Evolutionary conservation across 2,329 filamentous ascomycete genomes (phyloP), one percentile per base, ranked within the genome.

Genomic region (Ophiostoma himal-ulmi): DNA sequence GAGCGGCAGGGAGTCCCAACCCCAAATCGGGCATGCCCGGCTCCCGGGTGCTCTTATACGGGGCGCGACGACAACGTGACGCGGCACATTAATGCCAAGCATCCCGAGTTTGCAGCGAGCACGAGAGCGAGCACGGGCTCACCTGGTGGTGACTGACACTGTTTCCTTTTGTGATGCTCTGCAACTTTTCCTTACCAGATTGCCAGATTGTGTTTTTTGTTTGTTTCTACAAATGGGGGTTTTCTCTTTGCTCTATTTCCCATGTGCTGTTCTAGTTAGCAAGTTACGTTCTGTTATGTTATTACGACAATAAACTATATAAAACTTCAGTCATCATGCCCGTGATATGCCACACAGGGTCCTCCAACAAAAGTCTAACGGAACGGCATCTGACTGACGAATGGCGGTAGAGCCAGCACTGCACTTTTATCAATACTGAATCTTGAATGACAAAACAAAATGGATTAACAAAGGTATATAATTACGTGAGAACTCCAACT

Each of bases 401-500:
- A 30, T 30, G 17, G 8, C 5, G 44, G 44, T 2, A 7, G 7
- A 39, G 37, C 11, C 10, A 30, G 30, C 44, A n/a, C 44, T 2
- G 20, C 17, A 48, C 26, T 44, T 5, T n/a, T 13, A 8, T 48
- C 5, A 7, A 48, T 48, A 48, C 17, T 17, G 5, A n/a, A n/a
- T 20, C 17, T 48, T 20, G 3, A 2, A 3, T 20, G 44, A 30
- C 2, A 20, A 20, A 48, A n/a, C 7, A 48, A n/a, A 48, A 48
- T 48, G 44, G 26, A 62, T 62, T 36, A 14, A 48, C 44, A 34
- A 62, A 34, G 57, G 57, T 62, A 62, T 62, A 62, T 62, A 64
- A 70, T 66, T 41, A 44, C 64, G 30, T 60, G 6, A 36, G 17
- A 64, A 34, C 67, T 8, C n/a, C n/a, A 67, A 39, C 65, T 70